These are phyloP conservation scores for Pascua sp. DNA, from an alignment of 1,284 basidiomycete genomes.

Conservation along the genomic window DNA sequence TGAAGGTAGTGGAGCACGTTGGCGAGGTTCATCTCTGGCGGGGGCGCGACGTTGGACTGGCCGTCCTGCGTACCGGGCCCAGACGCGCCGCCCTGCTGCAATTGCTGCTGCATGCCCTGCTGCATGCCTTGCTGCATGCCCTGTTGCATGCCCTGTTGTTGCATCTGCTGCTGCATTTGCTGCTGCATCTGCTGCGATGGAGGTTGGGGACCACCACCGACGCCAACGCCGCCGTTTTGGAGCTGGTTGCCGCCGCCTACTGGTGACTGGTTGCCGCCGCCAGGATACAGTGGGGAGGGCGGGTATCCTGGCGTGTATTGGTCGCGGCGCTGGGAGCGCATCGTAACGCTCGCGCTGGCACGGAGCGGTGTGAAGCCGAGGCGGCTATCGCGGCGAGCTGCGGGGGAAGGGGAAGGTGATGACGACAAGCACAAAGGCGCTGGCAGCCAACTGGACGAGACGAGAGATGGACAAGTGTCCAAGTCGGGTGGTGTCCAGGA, in stretches of 20 bases:
- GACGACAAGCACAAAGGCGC: neutral
- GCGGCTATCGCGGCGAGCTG: neutral
- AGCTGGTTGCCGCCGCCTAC: constrained; percentile 6
- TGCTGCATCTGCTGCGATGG: constrained; percentile 5
- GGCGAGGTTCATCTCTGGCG: constrained; percentile 78
- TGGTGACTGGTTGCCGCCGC: constrained; percentile 3
- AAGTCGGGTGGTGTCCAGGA: neutral
- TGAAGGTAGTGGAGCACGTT: constrained; percentile 95
- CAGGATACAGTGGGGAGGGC: constrained; percentile 9
- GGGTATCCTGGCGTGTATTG: constrained; percentile 12
- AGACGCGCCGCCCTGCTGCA: neutral
- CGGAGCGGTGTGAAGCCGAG: no score
- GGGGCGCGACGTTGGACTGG: constrained; percentile 25
- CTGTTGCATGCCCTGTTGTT: constrained; percentile 6
- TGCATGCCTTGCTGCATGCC: constrained; percentile 11
- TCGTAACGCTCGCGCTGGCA: constrained; percentile 4
- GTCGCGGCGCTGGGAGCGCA: constrained; percentile 13
- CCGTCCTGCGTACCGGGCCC: constrained; percentile 23
- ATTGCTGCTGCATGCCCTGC: constrained; percentile 6
- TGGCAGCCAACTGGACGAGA: neutral
- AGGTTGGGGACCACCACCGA: constrained; percentile 6
- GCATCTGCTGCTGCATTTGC: constrained; percentile 3
- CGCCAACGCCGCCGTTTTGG: constrained; percentile 12
- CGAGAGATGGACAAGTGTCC: neutral
- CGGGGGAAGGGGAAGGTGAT: neutral